Evolutionary conservation across 306 rosid genomes (phyloP), one percentile per base, ranked within the genome.

Genomic region (Sicyos edulis): DNA sequence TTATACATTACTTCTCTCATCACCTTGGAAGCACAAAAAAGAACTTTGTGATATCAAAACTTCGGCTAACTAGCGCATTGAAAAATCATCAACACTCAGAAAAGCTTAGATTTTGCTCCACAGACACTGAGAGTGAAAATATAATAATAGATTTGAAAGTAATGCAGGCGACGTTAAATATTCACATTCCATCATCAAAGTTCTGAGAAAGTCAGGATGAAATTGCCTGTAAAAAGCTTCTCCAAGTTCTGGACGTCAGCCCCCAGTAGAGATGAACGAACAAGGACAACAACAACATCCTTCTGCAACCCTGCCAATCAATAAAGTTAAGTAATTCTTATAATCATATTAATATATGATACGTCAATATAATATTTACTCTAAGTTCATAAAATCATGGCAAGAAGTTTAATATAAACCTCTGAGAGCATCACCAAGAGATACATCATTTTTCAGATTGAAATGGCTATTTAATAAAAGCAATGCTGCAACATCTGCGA

Each of bases 401-500:
- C 74, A 73, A 75, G 69, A 76, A 60, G 78, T 80, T 82, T 61
- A 49, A 14, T 66, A 67, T 16, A 78, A 50, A 89, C 90, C 92
- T 87, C 80, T 81, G 71, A 70, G 56, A 83, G 80, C 76, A 76
- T 83, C 74, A 7, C 91, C 89, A 56, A 78, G 84, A 50, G 87
- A 66, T 56, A 79, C 74, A 76, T 90, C 85, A 62, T 70, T 81
- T 22, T 75, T 78, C 80, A 85, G 83, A 78, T 86, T 89, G 8
- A 37, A 75, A 26, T 82, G 79, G 79, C 86, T 75, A 72, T 82
- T 70, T 71, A 73, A 76, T 77, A 90, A 80, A 76, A 92, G 79
- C 81, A 90, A 78, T 83, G 95, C 96, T 13, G 82, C 67, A 42
- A 77, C 91, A 78, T 82, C 98, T 92, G 89, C 86, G 80, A 79